phyloP scores from a whole-genome alignment of 345 rosid genomes.

The Murraya koenigii region DNA sequence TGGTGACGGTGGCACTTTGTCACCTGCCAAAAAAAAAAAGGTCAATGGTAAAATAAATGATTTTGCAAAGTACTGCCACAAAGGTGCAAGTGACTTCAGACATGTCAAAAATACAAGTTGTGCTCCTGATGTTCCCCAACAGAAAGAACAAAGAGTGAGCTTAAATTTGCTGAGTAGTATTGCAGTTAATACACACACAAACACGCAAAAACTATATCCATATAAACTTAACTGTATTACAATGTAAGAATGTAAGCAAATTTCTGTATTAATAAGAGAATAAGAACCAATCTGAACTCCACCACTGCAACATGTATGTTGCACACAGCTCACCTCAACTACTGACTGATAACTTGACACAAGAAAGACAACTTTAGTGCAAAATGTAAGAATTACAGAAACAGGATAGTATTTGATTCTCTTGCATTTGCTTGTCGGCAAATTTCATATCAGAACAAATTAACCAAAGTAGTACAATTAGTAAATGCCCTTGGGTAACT shows the following conservation, averaged over 20 bases:
- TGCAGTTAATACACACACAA: background rate
- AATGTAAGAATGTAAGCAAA: background rate
- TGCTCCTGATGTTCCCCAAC: background rate
- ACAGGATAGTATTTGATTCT: background rate
- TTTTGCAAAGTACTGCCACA: background rate
- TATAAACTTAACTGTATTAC: background rate
- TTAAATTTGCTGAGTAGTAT: background rate
- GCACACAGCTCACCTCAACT: background rate
- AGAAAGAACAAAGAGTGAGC: background rate
- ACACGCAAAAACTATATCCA: background rate
- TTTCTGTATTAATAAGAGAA: background rate
- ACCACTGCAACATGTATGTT: background rate
- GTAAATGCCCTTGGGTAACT: background rate
- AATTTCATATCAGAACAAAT: background rate
- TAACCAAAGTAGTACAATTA: background rate
- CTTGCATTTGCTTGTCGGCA: background rate
- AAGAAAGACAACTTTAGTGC: background rate
- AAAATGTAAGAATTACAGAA: background rate
- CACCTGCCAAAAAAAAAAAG: conserved; percentile 54
- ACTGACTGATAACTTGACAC: background rate
- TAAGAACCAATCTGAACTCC: background rate
- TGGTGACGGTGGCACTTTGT: conserved; percentile 75
- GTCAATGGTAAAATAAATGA: conserved; percentile 9
- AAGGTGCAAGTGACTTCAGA: background rate
- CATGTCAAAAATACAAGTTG: background rate